Percentiles rank a stretch among this genome's conserved stretches.
phyloP scores from a whole-genome alignment of 495 filamentous ascomycete species.

The Corynascus novoguineensis region DNA sequence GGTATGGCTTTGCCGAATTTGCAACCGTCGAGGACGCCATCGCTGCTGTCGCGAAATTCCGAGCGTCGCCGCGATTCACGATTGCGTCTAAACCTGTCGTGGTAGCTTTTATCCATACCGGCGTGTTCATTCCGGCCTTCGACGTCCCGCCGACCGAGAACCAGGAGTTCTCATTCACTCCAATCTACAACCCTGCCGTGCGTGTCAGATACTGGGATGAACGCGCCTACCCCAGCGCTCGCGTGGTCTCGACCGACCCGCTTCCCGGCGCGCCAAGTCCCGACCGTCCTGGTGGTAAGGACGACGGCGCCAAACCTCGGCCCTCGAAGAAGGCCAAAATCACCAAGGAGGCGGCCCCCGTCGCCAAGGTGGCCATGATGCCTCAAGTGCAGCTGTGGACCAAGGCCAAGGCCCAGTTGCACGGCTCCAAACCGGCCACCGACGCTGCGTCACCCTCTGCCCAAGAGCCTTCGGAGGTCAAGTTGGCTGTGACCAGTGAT shows the following conservation, averaged over 20 bases:
- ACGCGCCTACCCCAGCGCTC: constrained; percentile 65
- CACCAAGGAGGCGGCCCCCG: constrained; percentile 50
- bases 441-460: constrained; percentile 11
- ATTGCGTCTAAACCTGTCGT: constrained; percentile 72
- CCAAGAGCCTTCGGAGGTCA: constrained; percentile 15
- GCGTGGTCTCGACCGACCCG: constrained; percentile 51
- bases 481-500: neutral
- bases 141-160: constrained; percentile 47
- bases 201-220: constrained; percentile 83
- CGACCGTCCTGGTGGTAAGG: constrained; percentile 31
- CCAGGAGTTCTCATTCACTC: constrained; percentile 63
- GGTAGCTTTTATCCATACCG: constrained; percentile 76
- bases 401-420: constrained; percentile 78
- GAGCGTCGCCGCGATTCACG: constrained; percentile 74
- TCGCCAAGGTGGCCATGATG: constrained; percentile 50
- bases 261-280: constrained; percentile 29
- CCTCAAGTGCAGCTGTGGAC: constrained; percentile 83
- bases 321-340: constrained; percentile 47
- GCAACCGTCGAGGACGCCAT: constrained; percentile 68
- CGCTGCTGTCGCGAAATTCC: constrained; percentile 68
- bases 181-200: constrained; percentile 62
- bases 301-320: constrained; percentile 33
- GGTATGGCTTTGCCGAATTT: constrained; percentile 88
- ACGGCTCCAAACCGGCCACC: constrained; percentile 43
- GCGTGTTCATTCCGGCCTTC: constrained; percentile 77